Evolutionary conservation across 2,329 filamentous ascomycete genomes (phyloP).

Genomic region (Penicillium sp.): DNA sequence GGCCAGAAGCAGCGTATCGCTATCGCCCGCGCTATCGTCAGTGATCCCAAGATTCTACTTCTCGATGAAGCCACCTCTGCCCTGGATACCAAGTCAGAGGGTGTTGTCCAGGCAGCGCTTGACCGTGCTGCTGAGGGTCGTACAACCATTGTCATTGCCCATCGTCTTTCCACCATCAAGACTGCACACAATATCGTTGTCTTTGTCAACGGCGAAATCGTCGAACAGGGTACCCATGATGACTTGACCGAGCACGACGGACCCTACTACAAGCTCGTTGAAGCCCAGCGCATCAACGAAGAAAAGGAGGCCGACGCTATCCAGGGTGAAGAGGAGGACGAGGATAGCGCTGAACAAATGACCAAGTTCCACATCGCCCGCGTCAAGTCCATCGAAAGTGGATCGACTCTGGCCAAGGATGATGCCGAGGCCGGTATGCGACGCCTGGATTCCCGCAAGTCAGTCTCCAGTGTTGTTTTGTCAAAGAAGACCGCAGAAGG

Average conservation of each 20-base stretch:
- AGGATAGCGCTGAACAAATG: constrained; percentile 26
- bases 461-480: constrained; percentile 70
- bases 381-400: constrained; percentile 37
- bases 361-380: constrained; percentile 32
- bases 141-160: constrained; percentile 95
- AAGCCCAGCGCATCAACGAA: constrained; percentile 78
- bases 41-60: constrained; percentile 86
- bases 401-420: constrained; percentile 26
- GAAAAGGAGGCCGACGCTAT: constrained; percentile 46
- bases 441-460: constrained; percentile 54
- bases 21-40: constrained; percentile 87
- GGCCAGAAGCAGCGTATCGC: constrained; percentile 97
- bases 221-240: constrained; percentile 90
- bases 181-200: constrained; percentile 96
- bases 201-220: constrained; percentile 79
- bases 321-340: constrained; percentile 28
- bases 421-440: constrained; percentile 34
- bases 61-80: constrained; percentile 95
- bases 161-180: constrained; percentile 91
- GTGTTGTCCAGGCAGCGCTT: constrained; percentile 88
- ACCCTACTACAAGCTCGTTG: constrained; percentile 82
- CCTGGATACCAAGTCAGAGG: constrained; percentile 91
- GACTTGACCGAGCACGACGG: constrained; percentile 69
- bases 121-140: constrained; percentile 82
- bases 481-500: constrained; percentile 56